A percentile compares a stretch with the other conserved stretches of the same genome.
Conservation (phyloP, 345 rosid species). For the Salix dunnii region DNA sequence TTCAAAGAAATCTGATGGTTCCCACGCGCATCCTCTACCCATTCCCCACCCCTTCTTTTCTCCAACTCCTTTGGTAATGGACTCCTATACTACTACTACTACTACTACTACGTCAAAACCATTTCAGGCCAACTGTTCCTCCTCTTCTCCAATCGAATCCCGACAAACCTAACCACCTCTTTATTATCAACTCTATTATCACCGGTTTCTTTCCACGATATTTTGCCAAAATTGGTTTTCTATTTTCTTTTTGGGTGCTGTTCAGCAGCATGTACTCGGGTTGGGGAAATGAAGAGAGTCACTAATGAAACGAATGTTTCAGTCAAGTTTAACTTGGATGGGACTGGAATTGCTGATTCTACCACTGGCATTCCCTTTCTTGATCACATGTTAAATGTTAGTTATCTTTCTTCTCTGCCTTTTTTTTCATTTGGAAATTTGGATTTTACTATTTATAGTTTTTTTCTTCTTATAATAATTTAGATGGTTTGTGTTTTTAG, state of each 20-base stretch:
- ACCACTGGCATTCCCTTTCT: conserved; percentile 75
- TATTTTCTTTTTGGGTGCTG: not conserved
- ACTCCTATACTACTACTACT: not conserved
- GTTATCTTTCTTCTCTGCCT: not conserved
- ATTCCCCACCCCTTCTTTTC: conserved; percentile 2
- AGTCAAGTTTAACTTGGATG: conserved; percentile 76
- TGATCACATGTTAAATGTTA: conserved; percentile 89
- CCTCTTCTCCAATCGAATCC: conserved; percentile 17
- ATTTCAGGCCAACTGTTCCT: conserved; percentile 33
- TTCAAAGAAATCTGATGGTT: not conserved
- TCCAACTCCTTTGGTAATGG: conserved; percentile 15
- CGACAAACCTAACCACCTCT: conserved; percentile 6
- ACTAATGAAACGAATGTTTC: conserved; percentile 83
- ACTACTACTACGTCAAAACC: not conserved
- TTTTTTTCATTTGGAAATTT: not conserved
- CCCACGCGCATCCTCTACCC: not conserved
- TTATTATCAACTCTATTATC: not conserved
- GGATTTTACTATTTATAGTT: not conserved
- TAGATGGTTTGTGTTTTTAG: conserved; percentile 30
- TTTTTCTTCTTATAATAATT: not conserved
- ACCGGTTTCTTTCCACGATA: not conserved
- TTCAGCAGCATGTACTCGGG: conserved; percentile 28
- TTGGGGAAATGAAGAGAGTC: conserved; percentile 79
- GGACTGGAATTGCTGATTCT: conserved; percentile 76
- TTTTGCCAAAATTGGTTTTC: not conserved